Conservation (phyloP, 108 stramenopile species). For the Schizochytrium sp. region DNA sequence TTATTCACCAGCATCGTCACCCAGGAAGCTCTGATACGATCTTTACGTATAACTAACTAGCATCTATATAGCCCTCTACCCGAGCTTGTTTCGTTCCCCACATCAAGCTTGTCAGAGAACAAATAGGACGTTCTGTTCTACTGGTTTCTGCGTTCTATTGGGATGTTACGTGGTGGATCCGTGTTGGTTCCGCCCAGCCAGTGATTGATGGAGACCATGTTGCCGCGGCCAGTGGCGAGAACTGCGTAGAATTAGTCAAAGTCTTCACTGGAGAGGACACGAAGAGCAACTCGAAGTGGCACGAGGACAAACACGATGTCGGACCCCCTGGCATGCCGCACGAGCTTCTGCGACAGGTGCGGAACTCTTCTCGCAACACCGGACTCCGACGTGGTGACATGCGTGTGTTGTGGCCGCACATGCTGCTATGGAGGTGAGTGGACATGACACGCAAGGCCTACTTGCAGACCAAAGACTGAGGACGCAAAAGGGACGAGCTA, state of each 20-base stretch:
- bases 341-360: constrained; percentile 55
- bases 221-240: not conserved
- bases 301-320: not conserved
- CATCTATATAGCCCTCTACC: no score
- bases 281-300: not conserved
- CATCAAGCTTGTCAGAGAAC: no score
- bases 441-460: no score
- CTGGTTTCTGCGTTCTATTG: not conserved
- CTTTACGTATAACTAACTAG: no score
- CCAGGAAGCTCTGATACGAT: no score
- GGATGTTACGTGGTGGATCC: not conserved
- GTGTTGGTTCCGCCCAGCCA: not conserved
- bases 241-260: not conserved
- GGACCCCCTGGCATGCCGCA: constrained; percentile 32
- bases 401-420: constrained; percentile 41
- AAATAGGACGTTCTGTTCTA: no score
- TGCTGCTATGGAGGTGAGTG: not conserved
- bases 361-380: constrained; percentile 56
- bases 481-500: no score
- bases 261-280: not conserved
- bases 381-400: constrained; percentile 35
- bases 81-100: no score
- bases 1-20: no score
- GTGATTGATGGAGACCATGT: not conserved
- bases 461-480: no score